phyloP scores from a whole-genome alignment of 495 filamentous ascomycete species.

The Mycothermus thermophilus region DNA sequence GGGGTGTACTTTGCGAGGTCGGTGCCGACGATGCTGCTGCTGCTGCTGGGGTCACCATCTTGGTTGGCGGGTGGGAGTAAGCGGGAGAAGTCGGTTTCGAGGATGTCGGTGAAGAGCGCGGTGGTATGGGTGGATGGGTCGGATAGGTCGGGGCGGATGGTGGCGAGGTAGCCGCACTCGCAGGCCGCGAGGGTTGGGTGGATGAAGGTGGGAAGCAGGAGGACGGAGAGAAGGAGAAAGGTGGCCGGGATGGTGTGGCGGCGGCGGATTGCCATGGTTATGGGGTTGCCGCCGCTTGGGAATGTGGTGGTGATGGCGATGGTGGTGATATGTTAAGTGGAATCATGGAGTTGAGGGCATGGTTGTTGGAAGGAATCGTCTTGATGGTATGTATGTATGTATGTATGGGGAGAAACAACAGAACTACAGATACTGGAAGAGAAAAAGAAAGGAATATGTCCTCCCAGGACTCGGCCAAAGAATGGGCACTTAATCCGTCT shows the following conservation, averaged over 20 bases:
- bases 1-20: constrained; percentile 34
- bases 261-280: background rate
- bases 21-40: background rate
- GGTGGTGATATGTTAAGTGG: no score
- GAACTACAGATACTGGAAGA: no score
- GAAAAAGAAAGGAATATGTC: no score
- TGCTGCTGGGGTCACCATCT: no score
- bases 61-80: no score
- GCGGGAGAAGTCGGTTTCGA: constrained; percentile 56
- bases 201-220: constrained; percentile 6
- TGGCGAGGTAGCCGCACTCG: constrained; percentile 53
- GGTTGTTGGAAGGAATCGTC: no score
- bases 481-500: no score
- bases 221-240: background rate
- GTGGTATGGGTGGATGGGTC: constrained; percentile 16
- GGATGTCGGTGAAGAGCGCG: constrained; percentile 47
- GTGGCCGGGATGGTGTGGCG: background rate
- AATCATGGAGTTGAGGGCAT: no score
- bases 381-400: no score
- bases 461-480: no score
- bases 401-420: no score
- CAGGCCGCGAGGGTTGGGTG: constrained; percentile 34
- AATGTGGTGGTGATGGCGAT: background rate
- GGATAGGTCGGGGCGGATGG: constrained; percentile 7
- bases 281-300: no score